These are phyloP conservation scores for Rickenella mellea DNA, from an alignment of 768 basidiomycete species.

Conservation along the genomic window DNA sequence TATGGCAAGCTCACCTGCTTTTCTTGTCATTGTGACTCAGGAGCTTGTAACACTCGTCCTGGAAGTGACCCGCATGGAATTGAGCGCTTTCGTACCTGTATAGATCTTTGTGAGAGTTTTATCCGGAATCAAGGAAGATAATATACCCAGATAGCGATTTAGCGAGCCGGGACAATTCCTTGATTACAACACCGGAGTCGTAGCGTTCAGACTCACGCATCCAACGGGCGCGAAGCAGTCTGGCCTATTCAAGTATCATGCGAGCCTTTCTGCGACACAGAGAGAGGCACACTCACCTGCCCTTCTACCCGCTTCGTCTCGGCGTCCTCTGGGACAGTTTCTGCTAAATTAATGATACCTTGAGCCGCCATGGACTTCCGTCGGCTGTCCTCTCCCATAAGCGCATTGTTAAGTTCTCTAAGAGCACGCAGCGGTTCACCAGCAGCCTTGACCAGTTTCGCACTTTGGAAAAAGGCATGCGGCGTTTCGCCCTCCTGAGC, in stretches of 20 bases:
- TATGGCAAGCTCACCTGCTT: constrained; percentile 27
- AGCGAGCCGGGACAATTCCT: constrained; percentile 21
- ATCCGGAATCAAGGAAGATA: background rate
- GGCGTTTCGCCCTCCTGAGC: constrained; percentile 63
- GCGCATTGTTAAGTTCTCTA: constrained; percentile 73
- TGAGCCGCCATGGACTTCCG: constrained; percentile 13
- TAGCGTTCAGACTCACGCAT: constrained; percentile 85
- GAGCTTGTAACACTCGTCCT: constrained; percentile 65
- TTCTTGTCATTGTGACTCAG: constrained; percentile 36
- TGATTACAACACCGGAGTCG: constrained; percentile 52
- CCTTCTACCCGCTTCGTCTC: background rate
- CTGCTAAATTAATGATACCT: constrained; percentile 48
- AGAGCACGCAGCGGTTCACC: constrained; percentile 81
- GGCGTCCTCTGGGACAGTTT: constrained; percentile 31
- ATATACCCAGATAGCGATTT: background rate
- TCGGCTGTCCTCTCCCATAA: constrained; percentile 10
- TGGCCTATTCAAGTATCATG: constrained; percentile 38
- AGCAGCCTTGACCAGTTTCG: constrained; percentile 71
- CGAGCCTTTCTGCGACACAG: background rate
- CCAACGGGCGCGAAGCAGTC: constrained; percentile 85
- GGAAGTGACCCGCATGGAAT: constrained; percentile 83
- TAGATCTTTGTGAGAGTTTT: background rate
- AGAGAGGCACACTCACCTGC: background rate
- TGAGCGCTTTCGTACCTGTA: constrained; percentile 75
- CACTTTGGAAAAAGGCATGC: constrained; percentile 83